These are phyloP conservation scores for Dioscorea cayenensis DNA, from an alignment of 116 monocot genomes.

Conservation along the genomic window DNA sequence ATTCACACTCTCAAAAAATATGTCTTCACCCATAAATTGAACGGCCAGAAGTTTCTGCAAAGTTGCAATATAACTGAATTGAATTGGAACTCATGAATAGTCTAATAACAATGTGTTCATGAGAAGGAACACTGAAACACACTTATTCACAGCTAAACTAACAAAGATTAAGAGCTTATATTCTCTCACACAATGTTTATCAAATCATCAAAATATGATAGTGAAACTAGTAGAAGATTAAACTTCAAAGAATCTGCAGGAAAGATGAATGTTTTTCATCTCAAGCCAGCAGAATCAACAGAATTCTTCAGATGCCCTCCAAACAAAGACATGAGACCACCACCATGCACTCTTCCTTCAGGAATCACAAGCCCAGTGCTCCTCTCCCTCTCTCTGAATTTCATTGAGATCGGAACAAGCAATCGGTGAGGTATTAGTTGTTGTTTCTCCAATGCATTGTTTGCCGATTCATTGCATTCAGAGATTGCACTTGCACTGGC, in stretches of 20 bases:
- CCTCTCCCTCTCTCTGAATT: constrained; percentile 19
- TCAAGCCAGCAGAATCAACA: constrained; percentile 15
- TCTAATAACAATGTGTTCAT: neutral
- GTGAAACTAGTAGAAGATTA: neutral
- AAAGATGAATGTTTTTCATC: neutral
- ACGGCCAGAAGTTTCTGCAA: no score
- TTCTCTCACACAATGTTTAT: neutral
- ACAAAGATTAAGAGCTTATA: neutral
- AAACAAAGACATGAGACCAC: constrained; percentile 76
- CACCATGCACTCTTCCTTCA: constrained; percentile 95
- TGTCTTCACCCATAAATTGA: no score
- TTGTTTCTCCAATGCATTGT: constrained; percentile 7
- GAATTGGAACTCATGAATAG: neutral
- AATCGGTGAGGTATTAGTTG: constrained; percentile 49
- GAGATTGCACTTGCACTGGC: constrained; percentile 12
- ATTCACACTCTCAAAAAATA: no score
- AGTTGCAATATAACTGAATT: neutral
- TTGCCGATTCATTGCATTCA: constrained; percentile 24
- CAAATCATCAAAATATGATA: neutral
- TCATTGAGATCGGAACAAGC: constrained; percentile 62
- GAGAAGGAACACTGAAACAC: neutral
- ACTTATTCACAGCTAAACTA: neutral
- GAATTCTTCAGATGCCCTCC: constrained; percentile 61
- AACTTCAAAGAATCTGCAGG: neutral
- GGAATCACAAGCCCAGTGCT: constrained; percentile 37